phyloP scores from a whole-genome alignment of 2,329 filamentous ascomycete species.

The Dothistroma septosporum region DNA sequence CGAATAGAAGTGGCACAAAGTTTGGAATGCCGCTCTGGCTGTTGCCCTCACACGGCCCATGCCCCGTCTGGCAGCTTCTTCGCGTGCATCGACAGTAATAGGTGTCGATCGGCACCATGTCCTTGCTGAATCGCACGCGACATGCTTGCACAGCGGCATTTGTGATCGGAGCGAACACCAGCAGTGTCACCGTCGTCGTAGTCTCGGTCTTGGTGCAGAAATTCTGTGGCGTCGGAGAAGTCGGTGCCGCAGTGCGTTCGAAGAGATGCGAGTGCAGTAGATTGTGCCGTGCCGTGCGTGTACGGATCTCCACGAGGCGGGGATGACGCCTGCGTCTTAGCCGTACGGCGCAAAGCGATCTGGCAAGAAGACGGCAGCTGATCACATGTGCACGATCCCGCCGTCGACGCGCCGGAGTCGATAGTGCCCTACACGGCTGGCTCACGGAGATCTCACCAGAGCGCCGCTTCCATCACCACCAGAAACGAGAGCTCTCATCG shows the following conservation, averaged over 20 bases:
- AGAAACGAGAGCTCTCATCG: not conserved
- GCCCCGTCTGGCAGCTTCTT: not conserved
- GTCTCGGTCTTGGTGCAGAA: not conserved
- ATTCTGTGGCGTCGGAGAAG: not conserved
- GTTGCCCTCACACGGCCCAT: not conserved
- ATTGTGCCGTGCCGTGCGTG: not conserved
- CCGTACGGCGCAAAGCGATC: not conserved
- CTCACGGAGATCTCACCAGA: not conserved
- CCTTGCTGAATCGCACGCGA: not conserved
- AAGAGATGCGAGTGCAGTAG: not conserved
- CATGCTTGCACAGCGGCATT: not conserved
- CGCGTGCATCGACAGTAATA: not conserved
- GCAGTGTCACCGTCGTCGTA: too few relatives aligned
- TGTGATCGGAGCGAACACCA: not conserved
- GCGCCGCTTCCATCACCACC: not conserved
- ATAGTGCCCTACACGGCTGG: not conserved
- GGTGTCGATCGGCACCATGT: not conserved
- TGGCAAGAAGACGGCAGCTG: not conserved
- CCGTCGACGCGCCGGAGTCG: not conserved
- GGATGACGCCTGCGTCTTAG: not conserved
- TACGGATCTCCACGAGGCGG: not conserved
- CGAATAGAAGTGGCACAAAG: not conserved
- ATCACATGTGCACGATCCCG: not conserved
- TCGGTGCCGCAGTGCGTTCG: not conserved
- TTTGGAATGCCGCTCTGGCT: not conserved